Conservation (phyloP, 768 basidiomycete species). For the Russula emetica region DNA sequence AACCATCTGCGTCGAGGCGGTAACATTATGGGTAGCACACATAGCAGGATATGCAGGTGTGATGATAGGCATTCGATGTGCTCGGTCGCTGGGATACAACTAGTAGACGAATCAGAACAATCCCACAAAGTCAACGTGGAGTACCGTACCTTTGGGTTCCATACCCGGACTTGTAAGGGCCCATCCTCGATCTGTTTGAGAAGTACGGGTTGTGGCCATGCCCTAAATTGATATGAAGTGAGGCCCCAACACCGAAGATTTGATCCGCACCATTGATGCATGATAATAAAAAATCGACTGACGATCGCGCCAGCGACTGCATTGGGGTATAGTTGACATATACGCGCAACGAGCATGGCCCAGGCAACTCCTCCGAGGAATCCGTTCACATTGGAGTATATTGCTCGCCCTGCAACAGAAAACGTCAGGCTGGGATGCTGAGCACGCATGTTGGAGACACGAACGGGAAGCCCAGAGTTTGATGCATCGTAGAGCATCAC, state of each 20-base stretch:
- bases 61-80: conserved; percentile 99
- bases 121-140: conserved; percentile 1
- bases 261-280: conserved; percentile 83
- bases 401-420: conserved; percentile 68
- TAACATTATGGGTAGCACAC: conserved; percentile 99
- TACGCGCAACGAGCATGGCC: conserved; percentile 98
- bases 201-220: conserved; percentile 98
- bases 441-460: conserved; percentile 33
- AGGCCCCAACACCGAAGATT: not conserved
- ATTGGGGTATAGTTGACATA: conserved; percentile 97
- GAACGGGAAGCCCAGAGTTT: conserved; percentile 95
- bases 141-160: conserved; percentile 86
- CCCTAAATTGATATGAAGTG: conserved; percentile 48
- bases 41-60: conserved; percentile 98
- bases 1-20: conserved; percentile 90
- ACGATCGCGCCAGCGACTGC: conserved; percentile 93
- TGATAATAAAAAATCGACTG: conserved; percentile 96
- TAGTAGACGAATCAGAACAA: conserved; percentile 33
- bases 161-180: conserved; percentile 86
- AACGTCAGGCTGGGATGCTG: conserved; percentile 6
- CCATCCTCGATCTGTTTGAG: conserved; percentile 96
- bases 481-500: conserved; percentile 91
- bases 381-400: conserved; percentile 97
- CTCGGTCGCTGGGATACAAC: conserved; percentile 86
- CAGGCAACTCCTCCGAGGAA: conserved; percentile 98